Conservation (phyloP, 2,329 filamentous ascomycete genomes). For the Hypomyces rosellus region DNA sequence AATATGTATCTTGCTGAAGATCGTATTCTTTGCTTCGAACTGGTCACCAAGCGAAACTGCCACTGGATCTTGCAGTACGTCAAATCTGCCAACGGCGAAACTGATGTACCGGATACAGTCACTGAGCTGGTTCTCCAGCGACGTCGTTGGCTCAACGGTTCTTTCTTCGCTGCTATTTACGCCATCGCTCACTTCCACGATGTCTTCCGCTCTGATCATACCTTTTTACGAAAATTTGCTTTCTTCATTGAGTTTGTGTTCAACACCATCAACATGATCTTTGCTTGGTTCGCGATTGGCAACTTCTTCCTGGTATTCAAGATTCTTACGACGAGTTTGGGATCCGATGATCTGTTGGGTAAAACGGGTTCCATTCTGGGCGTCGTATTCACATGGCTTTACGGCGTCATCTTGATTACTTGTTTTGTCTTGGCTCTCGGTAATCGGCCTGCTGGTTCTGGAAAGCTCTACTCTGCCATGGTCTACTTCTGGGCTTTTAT, state of each 20-base stretch:
- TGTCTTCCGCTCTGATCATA: slow-evolving; percentile 90
- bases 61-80: slow-evolving; percentile 98
- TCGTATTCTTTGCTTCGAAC: slow-evolving; percentile 96
- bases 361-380: slow-evolving; percentile 73
- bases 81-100: slow-evolving; percentile 94
- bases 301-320: slow-evolving; percentile 99
- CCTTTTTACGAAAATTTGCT: slow-evolving; percentile 76
- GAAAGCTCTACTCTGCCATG: slow-evolving; percentile 91
- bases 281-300: slow-evolving; percentile 96
- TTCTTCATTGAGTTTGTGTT: slow-evolving; percentile 91
- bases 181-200: slow-evolving; percentile 92
- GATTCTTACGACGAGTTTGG: slow-evolving; percentile 84
- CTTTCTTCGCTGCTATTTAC: slow-evolving; percentile 96
- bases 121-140: slow-evolving; percentile 93
- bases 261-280: slow-evolving; percentile 94
- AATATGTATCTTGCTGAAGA: slow-evolving; percentile 99
- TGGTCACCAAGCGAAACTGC: slow-evolving; percentile 94
- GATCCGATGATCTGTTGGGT: slow-evolving; percentile 62
- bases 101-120: slow-evolving; percentile 90
- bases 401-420: slow-evolving; percentile 82
- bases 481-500: slow-evolving; percentile 97
- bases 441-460: slow-evolving; percentile 90
- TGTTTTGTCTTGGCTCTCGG: slow-evolving; percentile 94
- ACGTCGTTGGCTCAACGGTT: slow-evolving; percentile 94
- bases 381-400: slow-evolving; percentile 92